These are phyloP conservation scores for Adenanthera pavonina DNA, from an alignment of 306 rosid genomes.

Conservation along the genomic window DNA sequence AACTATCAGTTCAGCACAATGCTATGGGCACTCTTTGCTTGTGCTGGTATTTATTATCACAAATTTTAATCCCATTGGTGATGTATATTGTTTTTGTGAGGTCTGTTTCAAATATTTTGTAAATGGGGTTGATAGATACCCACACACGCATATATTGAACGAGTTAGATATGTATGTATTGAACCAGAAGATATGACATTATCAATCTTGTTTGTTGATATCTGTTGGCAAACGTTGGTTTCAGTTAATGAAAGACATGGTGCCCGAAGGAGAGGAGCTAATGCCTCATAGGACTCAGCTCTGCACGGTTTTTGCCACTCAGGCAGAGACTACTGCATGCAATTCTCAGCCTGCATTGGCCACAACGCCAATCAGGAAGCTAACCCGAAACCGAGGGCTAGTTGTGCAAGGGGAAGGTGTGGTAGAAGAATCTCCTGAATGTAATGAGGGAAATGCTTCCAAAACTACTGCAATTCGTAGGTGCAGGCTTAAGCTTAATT, in stretches of 20 bases:
- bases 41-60: background rate
- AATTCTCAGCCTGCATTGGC: slow-evolving; percentile 42
- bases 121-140: background rate
- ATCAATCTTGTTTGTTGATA: background rate
- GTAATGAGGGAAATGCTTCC: slow-evolving; percentile 37
- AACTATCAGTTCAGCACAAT: background rate
- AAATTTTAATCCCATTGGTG: background rate
- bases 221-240: slow-evolving; percentile 33
- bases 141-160: background rate
- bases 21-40: background rate
- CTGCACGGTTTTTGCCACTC: slow-evolving; percentile 27
- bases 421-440: slow-evolving; percentile 63
- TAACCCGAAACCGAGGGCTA: slow-evolving; percentile 65
- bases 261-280: slow-evolving; percentile 70
- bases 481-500: slow-evolving; percentile 57
- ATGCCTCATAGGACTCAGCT: slow-evolving; percentile 63
- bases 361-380: slow-evolving; percentile 68
- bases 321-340: slow-evolving; percentile 29
- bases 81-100: background rate
- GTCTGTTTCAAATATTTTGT: slow-evolving; percentile 13
- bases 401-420: slow-evolving; percentile 58
- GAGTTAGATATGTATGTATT: background rate
- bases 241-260: slow-evolving; percentile 67
- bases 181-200: background rate
- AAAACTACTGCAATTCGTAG: slow-evolving; percentile 50